Percentiles rank a stretch among this genome's conserved stretches.
Evolutionary conservation across 192 early-diverging fungal species (phyloP).

Genomic region (Haplosporangium gracile): DNA sequence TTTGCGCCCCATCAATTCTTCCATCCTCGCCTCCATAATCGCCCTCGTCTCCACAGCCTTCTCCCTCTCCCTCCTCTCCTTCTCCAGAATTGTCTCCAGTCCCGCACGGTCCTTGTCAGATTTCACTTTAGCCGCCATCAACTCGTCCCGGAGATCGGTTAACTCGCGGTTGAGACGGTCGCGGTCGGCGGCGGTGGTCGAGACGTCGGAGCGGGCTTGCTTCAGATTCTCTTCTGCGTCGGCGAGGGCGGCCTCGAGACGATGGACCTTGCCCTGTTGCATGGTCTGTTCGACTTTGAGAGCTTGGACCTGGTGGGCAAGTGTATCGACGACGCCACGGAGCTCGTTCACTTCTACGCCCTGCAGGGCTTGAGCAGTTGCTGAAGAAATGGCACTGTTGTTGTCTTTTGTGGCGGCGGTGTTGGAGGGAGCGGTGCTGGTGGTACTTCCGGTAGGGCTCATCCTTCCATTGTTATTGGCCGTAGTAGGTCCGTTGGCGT

Average conservation of each 20-base stretch:
- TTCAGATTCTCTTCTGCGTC: conserved; percentile 60
- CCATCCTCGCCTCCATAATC: conserved; percentile 65
- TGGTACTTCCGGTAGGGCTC: not conserved
- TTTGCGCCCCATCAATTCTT: conserved; percentile 66
- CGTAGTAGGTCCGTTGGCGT: not conserved
- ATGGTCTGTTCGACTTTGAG: conserved; percentile 53
- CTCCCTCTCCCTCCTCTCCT: conserved; percentile 63
- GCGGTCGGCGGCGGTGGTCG: conserved; percentile 52
- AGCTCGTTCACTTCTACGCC: conserved; percentile 51
- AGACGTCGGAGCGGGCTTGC: conserved; percentile 52
- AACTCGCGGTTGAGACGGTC: conserved; percentile 51
- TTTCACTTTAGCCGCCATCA: conserved; percentile 50
- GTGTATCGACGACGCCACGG: conserved; percentile 41
- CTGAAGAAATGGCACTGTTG: conserved; percentile 31
- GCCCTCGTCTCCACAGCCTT: conserved; percentile 62
- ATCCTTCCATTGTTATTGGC: not conserved
- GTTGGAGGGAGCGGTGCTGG: not conserved
- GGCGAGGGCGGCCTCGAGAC: conserved; percentile 59
- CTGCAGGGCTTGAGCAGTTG: conserved; percentile 48
- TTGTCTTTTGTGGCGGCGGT: conserved; percentile 3
- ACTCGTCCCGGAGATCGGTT: conserved; percentile 53
- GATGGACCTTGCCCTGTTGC: conserved; percentile 48
- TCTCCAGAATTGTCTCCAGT: conserved; percentile 56
- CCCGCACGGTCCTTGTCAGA: conserved; percentile 52
- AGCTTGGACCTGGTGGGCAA: conserved; percentile 52